phyloP scores from a whole-genome alignment of 169 alveolate genomes.

The Plasmodium blacklocki region DNA sequence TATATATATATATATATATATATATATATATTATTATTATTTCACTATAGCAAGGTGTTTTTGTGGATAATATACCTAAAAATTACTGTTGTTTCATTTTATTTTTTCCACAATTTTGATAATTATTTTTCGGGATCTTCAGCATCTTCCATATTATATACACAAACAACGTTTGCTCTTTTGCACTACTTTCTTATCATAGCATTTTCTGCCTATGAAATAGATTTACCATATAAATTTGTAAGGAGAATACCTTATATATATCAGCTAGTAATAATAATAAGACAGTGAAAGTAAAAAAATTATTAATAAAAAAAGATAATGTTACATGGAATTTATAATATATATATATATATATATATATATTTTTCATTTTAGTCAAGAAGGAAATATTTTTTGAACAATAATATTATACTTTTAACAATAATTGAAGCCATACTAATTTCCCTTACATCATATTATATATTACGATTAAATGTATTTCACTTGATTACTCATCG shows the following conservation, averaged over 20 bases:
- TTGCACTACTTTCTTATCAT: slow-evolving; percentile 61
- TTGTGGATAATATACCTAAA: slow-evolving; percentile 76
- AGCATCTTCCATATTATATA: slow-evolving; percentile 41
- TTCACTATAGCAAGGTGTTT: slow-evolving; percentile 46
- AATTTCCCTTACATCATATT: slow-evolving; percentile 34
- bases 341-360: background rate
- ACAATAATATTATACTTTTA: slow-evolving; percentile 60
- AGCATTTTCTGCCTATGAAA: slow-evolving; percentile 72
- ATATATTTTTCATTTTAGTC: slow-evolving; percentile 36
- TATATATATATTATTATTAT: background rate
- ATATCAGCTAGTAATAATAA: slow-evolving; percentile 36
- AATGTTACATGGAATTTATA: background rate
- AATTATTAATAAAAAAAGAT: background rate
- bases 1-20: background rate
- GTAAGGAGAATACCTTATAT: slow-evolving; percentile 42
- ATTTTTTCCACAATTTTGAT: slow-evolving; percentile 67
- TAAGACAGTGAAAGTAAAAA: background rate
- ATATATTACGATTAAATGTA: slow-evolving; percentile 11
- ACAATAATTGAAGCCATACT: slow-evolving; percentile 57
- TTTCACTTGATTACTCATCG: slow-evolving; percentile 52
- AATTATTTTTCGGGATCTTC: slow-evolving; percentile 73
- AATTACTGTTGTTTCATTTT: slow-evolving; percentile 46
- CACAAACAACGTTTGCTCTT: slow-evolving; percentile 62
- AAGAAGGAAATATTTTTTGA: slow-evolving; percentile 62
- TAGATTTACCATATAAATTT: slow-evolving; percentile 63